Percentiles rank a stretch among this genome's conserved stretches.
phyloP scores from a whole-genome alignment of 768 basidiomycete genomes.

The Xanthoconium purpureum region DNA sequence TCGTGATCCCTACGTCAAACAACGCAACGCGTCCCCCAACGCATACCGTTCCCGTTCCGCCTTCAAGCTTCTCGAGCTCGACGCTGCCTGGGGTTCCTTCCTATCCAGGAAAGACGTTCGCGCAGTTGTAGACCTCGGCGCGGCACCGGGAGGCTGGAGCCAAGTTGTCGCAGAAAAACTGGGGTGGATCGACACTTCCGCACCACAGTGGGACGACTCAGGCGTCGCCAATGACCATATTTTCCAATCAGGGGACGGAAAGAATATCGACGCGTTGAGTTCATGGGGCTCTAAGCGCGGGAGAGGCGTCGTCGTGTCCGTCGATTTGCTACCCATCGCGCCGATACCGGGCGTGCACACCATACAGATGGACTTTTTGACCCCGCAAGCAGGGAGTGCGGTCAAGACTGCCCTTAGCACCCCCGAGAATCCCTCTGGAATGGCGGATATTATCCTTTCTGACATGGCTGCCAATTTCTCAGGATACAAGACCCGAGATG shows the following conservation, averaged over 20 bases:
- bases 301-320: slow-evolving; percentile 57
- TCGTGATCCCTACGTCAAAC: slow-evolving; percentile 68
- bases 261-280: neutral
- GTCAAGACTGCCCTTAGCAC: slow-evolving; percentile 41
- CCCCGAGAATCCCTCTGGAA: slow-evolving; percentile 34
- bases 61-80: slow-evolving; percentile 86
- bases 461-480: slow-evolving; percentile 89
- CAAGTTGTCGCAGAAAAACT: slow-evolving; percentile 72
- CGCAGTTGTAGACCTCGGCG: slow-evolving; percentile 82
- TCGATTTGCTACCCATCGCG: slow-evolving; percentile 74
- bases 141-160: slow-evolving; percentile 93
- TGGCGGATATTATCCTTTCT: slow-evolving; percentile 78
- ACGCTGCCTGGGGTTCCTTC: slow-evolving; percentile 53
- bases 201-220: neutral
- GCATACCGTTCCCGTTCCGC: slow-evolving; percentile 83
- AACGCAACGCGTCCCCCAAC: slow-evolving; percentile 42
- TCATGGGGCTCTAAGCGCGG: slow-evolving; percentile 27
- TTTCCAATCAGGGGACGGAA: neutral
- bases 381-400: slow-evolving; percentile 42
- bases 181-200: slow-evolving; percentile 40
- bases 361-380: slow-evolving; percentile 78
- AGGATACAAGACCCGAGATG: slow-evolving; percentile 67
- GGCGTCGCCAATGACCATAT: neutral
- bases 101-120: slow-evolving; percentile 49
- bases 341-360: slow-evolving; percentile 72